A percentile compares a stretch with the other conserved stretches of the same genome.
Evolutionary conservation across 2,329 filamentous ascomycete genomes (phyloP).

Genomic region (Stemphylium vesicarium): DNA sequence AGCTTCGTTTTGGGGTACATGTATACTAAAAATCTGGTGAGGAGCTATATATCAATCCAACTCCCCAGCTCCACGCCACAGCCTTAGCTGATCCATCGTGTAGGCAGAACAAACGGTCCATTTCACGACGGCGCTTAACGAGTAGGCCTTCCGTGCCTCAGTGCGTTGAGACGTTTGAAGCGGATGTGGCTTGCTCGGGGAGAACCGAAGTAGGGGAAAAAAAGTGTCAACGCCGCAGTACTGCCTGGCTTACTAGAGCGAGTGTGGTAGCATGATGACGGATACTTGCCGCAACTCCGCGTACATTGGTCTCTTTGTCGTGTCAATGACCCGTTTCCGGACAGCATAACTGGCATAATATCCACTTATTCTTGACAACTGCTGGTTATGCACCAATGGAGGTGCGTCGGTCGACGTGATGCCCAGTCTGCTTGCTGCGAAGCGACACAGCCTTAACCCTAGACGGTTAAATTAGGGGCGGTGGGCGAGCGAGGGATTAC

Average conservation of each 20-base stretch:
- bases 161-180: constrained; percentile 32
- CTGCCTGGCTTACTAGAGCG: constrained; percentile 29
- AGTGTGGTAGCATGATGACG: constrained; percentile 15
- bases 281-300: constrained; percentile 20
- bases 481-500: constrained; percentile 11
- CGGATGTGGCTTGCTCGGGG: constrained; percentile 40
- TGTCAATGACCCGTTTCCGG: constrained; percentile 9
- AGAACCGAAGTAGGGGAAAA: constrained; percentile 26
- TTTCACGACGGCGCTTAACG: constrained; percentile 39
- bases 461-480: constrained; percentile 31
- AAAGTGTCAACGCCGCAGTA: constrained; percentile 30
- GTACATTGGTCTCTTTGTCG: constrained; percentile 22
- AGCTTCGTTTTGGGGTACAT: constrained; percentile 20
- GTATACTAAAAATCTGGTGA: constrained; percentile 15
- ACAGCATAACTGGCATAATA: constrained; percentile 18
- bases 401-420: constrained; percentile 9
- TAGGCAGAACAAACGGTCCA: constrained; percentile 29
- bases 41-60: constrained; percentile 42
- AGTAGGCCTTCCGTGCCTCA: constrained; percentile 41
- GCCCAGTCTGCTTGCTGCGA: constrained; percentile 13
- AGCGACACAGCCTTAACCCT: constrained; percentile 18
- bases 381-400: constrained; percentile 19
- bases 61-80: constrained; percentile 36
- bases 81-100: constrained; percentile 32
- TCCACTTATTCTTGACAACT: constrained; percentile 7